Base-by-base conservation (phyloP, 1,284 basidiomycete genomes). In the Lignosus rhinocerotis region DNA sequence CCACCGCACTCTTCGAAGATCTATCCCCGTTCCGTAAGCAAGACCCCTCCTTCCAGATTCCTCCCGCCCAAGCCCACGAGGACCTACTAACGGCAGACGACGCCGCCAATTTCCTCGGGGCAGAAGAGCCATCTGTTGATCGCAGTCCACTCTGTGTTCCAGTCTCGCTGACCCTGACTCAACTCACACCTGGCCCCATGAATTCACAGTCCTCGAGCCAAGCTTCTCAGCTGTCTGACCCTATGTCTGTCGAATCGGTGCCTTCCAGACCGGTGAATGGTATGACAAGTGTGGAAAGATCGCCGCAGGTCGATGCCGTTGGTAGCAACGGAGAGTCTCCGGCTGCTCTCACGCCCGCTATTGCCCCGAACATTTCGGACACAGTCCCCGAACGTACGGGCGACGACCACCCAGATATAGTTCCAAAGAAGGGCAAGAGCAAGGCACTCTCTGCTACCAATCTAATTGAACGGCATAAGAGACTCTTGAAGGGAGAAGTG, bases 31-130 rank as follows among this genome's bases (percentile, higher is more conserved):
- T 65, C 53, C 61, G 62, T 58, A 53, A 54, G 17, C 61, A 58
- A 36, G 68, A 69, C 49, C 55, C 50, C 25, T 68, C 69, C 19
- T 70, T 69, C 56, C 58, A 66, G 41, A 64, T 69, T 31, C 67
- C 68, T 30, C 14, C 39, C 6, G 31, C 57, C 8, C 52, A 36
- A 34, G 32, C 36, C 45, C 49, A 41, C 32, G 55, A 52, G 32
- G 58, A 66, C 48, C 60, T 66, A 17, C 61, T 69, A 3, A 53
- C 60, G 53, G 56, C 56, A 10, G 65, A 67, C 32, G 59, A 65
- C 30, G 53, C 39, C 31, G 44, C 43, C 16, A 41, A 53, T 17
- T 63, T 67, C 39, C 54, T 66, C 21, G 54, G 53, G 16, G 52
- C 43, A 43, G 49, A 49, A 31, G 55, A 52, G n/a, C 14, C 51